Percentiles rank a stretch among this genome's conserved stretches.
Conservation (phyloP, 352 stramenopile genomes). For the Pythium apleroticum region DNA sequence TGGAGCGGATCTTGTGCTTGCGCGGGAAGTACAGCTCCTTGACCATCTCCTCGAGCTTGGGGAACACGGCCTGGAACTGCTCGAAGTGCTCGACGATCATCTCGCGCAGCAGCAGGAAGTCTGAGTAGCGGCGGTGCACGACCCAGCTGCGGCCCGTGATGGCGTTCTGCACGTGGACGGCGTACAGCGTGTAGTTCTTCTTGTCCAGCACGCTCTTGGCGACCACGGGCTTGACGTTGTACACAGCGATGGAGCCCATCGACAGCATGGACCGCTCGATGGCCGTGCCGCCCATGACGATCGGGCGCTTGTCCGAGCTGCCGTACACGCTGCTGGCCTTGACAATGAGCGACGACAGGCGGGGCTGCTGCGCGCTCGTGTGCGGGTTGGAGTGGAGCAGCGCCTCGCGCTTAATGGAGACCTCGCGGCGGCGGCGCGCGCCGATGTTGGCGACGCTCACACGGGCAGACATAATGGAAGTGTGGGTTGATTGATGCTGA, state of each 20-base stretch:
- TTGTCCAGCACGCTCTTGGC: slow-evolving; percentile 18
- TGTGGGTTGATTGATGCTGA: background rate
- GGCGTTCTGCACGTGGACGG: slow-evolving; percentile 40
- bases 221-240: slow-evolving; percentile 33
- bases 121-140: slow-evolving; percentile 38
- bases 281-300: slow-evolving; percentile 33
- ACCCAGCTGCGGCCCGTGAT: slow-evolving; percentile 41
- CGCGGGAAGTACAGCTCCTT: slow-evolving; percentile 36
- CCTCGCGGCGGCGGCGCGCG: slow-evolving; percentile 5
- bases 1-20: slow-evolving; percentile 35
- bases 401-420: slow-evolving; percentile 7
- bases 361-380: background rate
- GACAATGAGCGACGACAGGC: slow-evolving; percentile 24
- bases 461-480: slow-evolving; percentile 14
- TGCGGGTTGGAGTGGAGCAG: background rate
- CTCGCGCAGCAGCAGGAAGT: slow-evolving; percentile 35
- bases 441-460: slow-evolving; percentile 4
- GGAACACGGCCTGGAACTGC: slow-evolving; percentile 30
- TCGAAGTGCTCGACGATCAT: slow-evolving; percentile 31
- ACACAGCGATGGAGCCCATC: slow-evolving; percentile 35
- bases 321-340: slow-evolving; percentile 25
- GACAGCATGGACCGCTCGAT: slow-evolving; percentile 34
- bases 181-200: slow-evolving; percentile 36
- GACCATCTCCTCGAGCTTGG: slow-evolving; percentile 28
- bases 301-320: slow-evolving; percentile 24